These are phyloP conservation scores for Verbena officinalis DNA, from an alignment of 257 asterid genomes.

Conservation along the genomic window DNA sequence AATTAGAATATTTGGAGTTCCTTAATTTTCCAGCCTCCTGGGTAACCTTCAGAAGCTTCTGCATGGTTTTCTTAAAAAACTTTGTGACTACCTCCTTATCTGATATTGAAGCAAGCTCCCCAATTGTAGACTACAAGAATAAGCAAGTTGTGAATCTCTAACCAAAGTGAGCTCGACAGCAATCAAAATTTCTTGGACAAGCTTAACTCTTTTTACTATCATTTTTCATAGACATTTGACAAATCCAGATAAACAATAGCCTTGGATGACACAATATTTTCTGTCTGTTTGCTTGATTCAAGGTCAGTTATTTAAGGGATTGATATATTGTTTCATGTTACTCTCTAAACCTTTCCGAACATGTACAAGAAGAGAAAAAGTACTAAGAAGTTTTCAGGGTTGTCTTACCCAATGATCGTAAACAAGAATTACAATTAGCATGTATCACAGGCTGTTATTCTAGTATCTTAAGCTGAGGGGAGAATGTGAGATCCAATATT, in stretches of 20 bases:
- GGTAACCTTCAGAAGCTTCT: constrained; percentile 63
- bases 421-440: background rate
- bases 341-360: no score
- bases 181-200: no score
- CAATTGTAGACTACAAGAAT: constrained; percentile 64
- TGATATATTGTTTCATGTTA: background rate
- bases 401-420: background rate
- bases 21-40: constrained; percentile 49
- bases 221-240: background rate
- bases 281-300: background rate
- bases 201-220: no score
- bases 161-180: no score
- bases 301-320: background rate
- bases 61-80: constrained; percentile 64
- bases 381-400: background rate
- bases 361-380: background rate
- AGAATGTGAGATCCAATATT: background rate
- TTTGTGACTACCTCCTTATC: constrained; percentile 57
- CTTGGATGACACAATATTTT: background rate
- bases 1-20: constrained; percentile 43
- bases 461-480: constrained; percentile 1
- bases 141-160: constrained; percentile 21
- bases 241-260: background rate
- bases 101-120: constrained; percentile 77
- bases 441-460: constrained; percentile 1